These are phyloP conservation scores for Gomphus bonarii DNA, from an alignment of 1,284 basidiomycete genomes.

Conservation along the genomic window DNA sequence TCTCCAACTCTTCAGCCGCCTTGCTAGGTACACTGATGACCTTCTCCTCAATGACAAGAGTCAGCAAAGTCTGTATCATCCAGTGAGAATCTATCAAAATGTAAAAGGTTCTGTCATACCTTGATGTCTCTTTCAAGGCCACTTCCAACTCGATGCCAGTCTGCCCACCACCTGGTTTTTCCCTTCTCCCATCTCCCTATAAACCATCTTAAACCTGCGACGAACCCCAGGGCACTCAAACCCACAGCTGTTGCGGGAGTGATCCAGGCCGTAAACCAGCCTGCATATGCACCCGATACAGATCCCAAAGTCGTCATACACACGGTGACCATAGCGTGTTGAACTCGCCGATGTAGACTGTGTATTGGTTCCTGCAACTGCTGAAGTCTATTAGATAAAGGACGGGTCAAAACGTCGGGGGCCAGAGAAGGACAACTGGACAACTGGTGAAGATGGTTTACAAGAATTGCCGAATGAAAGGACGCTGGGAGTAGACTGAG, in stretches of 20 bases:
- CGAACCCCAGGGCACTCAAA: slow-evolving; percentile 43
- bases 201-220: slow-evolving; percentile 53
- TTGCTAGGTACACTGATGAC: slow-evolving; percentile 32
- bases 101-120: slow-evolving; percentile 29
- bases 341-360: slow-evolving; percentile 56
- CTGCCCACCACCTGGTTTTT: slow-evolving; percentile 62
- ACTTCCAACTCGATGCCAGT: slow-evolving; percentile 58
- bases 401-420: slow-evolving; percentile 40
- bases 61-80: slow-evolving; percentile 32
- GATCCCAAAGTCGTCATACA: slow-evolving; percentile 23
- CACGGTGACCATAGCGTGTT: slow-evolving; percentile 45
- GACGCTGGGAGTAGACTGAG: slow-evolving; percentile 30
- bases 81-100: neutral
- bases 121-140: slow-evolving; percentile 66
- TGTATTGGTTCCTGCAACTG: slow-evolving; percentile 55
- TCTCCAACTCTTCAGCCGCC: slow-evolving; percentile 36
- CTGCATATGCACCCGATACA: slow-evolving; percentile 33
- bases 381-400: slow-evolving; percentile 43
- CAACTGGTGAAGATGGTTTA: slow-evolving; percentile 56
- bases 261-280: slow-evolving; percentile 30
- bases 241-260: slow-evolving; percentile 53
- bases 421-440: slow-evolving; percentile 34
- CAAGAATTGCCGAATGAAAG: slow-evolving; percentile 55
- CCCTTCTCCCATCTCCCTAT: slow-evolving; percentile 63
- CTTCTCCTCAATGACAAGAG: slow-evolving; percentile 35